Evolutionary conservation across 2,329 filamentous ascomycete genomes (phyloP), one percentile per base, ranked within the genome.

Genomic region (Nemania sp.): DNA sequence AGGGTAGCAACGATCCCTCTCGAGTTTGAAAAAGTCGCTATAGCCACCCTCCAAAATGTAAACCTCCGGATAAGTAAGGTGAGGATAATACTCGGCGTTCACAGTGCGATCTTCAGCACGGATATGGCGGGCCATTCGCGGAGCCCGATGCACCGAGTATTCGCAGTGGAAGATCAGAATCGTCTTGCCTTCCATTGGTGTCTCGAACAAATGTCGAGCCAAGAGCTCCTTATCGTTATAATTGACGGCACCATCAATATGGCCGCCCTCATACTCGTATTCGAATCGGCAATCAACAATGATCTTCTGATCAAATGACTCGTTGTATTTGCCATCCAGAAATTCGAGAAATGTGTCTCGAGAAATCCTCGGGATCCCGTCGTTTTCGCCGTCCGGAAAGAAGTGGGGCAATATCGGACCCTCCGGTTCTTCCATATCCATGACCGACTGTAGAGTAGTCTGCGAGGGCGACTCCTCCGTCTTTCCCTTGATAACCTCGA

Each of bases 1-100:
- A 20, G 95, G 95, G 70, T 88, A 95, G 81, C 95, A 99, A 63
- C 93, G 87, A 48, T 83, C 79, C 54, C 88, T 87, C 75, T 97
- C 87, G 65, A 91, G 82, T 21, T 85, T 80, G 75, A 94, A 99
- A 81, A 99, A 99, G 29, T 87, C 87, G 75, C 92, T 97, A 80
- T 99, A 99, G 45, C 95, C 95, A 62, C 95, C 95, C 67, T 98
- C 92, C 42, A 99, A 82, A 69, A 99, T 97, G 76, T 99, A 99
- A 66, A 98, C 88, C 75, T 99, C 95, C 2, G 95, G 95, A 72
- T 96, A 99, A n/a, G 89, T 92, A 62, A 99, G 86, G 61, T 83
- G 85, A 17, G 95, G 95, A 73, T 98, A 99, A 67, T 85, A 84
- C 75, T 95, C 91, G 55, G 87, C 87, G 76, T 99, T 99, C 72